These are phyloP conservation scores for Datura wrightii DNA, from an alignment of 257 asterid genomes.

Conservation along the genomic window DNA sequence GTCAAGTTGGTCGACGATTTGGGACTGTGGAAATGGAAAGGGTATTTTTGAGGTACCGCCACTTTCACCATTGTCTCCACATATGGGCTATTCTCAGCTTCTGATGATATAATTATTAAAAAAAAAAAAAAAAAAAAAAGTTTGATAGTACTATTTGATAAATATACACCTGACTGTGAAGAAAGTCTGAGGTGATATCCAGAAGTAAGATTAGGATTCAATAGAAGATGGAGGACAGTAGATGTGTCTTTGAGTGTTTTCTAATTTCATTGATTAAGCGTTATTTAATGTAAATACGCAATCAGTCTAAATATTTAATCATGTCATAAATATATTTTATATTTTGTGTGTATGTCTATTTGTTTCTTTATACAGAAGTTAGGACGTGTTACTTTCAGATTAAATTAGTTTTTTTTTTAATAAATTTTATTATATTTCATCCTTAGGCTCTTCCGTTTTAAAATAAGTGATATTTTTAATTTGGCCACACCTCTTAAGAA, in stretches of 20 bases:
- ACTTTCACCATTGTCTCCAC: slow-evolving; percentile 63
- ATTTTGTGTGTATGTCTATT: no score
- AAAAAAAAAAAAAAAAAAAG: not conserved
- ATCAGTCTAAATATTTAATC: not conserved
- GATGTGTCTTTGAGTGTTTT: not conserved
- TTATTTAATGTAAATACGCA: slow-evolving; percentile 38
- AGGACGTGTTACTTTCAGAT: no score
- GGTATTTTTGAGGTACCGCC: slow-evolving; percentile 91
- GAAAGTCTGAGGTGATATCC: slow-evolving; percentile 55
- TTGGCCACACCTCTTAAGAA: no score
- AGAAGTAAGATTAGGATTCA: not conserved
- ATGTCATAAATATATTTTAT: no score
- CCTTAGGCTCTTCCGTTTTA: no score
- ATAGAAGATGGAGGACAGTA: not conserved
- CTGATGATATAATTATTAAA: slow-evolving; percentile 38
- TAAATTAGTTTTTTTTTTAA: no score
- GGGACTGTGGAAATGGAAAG: slow-evolving; percentile 73
- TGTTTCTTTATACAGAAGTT: no score
- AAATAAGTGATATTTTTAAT: no score
- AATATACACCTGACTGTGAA: slow-evolving; percentile 50
- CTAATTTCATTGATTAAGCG: not conserved
- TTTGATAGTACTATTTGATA: not conserved
- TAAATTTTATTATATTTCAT: no score
- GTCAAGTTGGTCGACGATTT: slow-evolving; percentile 81
- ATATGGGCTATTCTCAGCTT: slow-evolving; percentile 46